Evolutionary conservation across 2,329 filamentous ascomycete genomes (phyloP), one percentile per base, ranked within the genome.

Genomic region (Arthrobotrys pseudoclavata): DNA sequence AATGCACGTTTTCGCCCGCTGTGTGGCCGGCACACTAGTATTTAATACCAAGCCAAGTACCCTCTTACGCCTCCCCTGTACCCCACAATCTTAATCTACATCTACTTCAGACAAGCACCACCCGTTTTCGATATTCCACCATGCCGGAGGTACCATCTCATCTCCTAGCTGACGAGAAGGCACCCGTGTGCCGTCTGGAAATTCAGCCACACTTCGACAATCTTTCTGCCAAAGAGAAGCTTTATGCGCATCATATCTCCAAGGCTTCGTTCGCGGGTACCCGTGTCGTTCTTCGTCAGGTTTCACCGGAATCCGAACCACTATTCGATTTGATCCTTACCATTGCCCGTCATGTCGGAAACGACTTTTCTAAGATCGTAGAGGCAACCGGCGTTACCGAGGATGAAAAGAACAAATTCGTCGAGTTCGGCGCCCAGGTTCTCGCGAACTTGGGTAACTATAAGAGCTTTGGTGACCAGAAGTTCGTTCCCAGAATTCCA

Each of bases 171-270:
- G 96, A 99, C 84, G 91, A 91, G 79, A 96, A 96, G 53, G 96
- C 96, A 0, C 92, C 91, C 60, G 89, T 97, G 70, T 95, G 97
- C 75, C 90, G 91, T 57, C 89, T 99, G 61, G 91, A 93, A 83
- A 96, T 98, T 83, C 93, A 93, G 85, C 92, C 93, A 83, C 95
- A 98, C 85, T 99, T 98, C 82, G 91, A 95, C 69, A 89, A 90
- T 40, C 84, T 96, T 78, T 87, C 85, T 66, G 89, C 92, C 82
- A 87, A 91, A 83, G 89, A 97, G 86, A 94, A 95, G 86, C 90
- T 92, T 83, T 97, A 97, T 87, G 92, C 94, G 79, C 94, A 97
- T 85, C 94, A 91, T 83, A 92, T 97, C 31, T 79, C 63, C 80
- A 94, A 91, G 83, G 92, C 92, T 76, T 89, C 92, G 5, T 93